Evolutionary conservation across 1,139 yeast species (phyloP).

Genomic region (Pichia cactophila): DNA sequence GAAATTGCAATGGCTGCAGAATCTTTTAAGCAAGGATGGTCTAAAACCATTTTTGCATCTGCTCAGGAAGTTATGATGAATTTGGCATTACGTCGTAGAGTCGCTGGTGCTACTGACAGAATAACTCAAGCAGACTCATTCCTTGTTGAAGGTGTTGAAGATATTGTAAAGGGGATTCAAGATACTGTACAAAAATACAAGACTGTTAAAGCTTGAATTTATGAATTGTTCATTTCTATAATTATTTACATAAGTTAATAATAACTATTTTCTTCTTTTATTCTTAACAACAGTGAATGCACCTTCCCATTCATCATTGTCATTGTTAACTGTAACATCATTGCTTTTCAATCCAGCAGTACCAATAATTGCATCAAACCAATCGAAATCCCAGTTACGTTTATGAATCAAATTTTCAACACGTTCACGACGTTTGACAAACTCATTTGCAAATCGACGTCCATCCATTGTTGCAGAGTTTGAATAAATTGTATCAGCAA

Average conservation of each 20-base stretch:
- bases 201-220: not conserved
- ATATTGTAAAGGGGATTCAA: slow-evolving; percentile 11
- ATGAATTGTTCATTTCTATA: not conserved
- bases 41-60: slow-evolving; percentile 63
- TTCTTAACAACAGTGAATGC: slow-evolving; percentile 55
- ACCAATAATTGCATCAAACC: slow-evolving; percentile 48
- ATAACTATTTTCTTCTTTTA: slow-evolving; percentile 40
- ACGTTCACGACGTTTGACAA: slow-evolving; percentile 64
- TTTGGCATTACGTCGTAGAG: slow-evolving; percentile 80
- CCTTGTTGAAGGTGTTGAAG: slow-evolving; percentile 37
- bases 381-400: slow-evolving; percentile 42
- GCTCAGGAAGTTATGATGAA: slow-evolving; percentile 89
- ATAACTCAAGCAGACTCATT: slow-evolving; percentile 39
- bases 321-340: not conserved
- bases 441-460: slow-evolving; percentile 86
- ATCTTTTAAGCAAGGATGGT: slow-evolving; percentile 70
- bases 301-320: slow-evolving; percentile 63
- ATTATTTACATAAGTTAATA: not conserved
- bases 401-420: slow-evolving; percentile 53
- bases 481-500: slow-evolving; percentile 86
- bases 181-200: not conserved
- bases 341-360: not conserved
- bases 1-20: slow-evolving; percentile 78
- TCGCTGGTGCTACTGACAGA: slow-evolving; percentile 55
- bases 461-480: slow-evolving; percentile 94